Percentiles rank a stretch among this genome's conserved stretches.
Evolutionary conservation across 257 asterid genomes (phyloP).

Genomic region (Mentha longifolia): DNA sequence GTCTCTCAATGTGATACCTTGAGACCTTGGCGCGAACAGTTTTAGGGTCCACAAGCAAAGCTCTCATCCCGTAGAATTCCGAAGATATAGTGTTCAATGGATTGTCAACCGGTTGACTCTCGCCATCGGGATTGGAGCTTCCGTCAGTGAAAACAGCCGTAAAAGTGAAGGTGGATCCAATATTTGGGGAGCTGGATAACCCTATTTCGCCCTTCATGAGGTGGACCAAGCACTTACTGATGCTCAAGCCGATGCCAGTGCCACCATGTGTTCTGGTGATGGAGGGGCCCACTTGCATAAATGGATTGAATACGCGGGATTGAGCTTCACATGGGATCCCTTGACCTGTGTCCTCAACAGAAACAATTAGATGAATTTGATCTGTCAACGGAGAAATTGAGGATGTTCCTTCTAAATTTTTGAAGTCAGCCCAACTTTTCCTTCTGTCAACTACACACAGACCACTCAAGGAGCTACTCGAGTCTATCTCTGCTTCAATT

Average conservation of each 20-base stretch:
- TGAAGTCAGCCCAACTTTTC: constrained; percentile 73
- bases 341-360: constrained; percentile 96
- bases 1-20: constrained; percentile 73
- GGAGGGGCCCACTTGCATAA: constrained; percentile 97
- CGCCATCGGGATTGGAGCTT: constrained; percentile 41
- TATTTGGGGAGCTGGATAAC: constrained; percentile 66
- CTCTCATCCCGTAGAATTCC: constrained; percentile 75
- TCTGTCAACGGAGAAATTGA: constrained; percentile 44
- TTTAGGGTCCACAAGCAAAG: constrained; percentile 81
- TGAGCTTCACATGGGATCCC: constrained; percentile 90
- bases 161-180: constrained; percentile 91
- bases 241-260: constrained; percentile 95
- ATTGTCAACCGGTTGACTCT: constrained; percentile 39
- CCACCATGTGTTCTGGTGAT: constrained; percentile 90
- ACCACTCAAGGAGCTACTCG: constrained; percentile 74
- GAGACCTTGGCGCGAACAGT: constrained; percentile 73
- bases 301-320: constrained; percentile 78
- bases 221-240: constrained; percentile 92
- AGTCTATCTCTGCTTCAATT: constrained; percentile 45
- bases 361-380: constrained; percentile 66
- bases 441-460: constrained; percentile 69
- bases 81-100: constrained; percentile 43
- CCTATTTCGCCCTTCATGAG: constrained; percentile 99
- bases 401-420: constrained; percentile 53
- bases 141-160: constrained; percentile 72